Base-by-base conservation (phyloP, 1,139 yeast species). In the Candida sanyaensis region DNA sequence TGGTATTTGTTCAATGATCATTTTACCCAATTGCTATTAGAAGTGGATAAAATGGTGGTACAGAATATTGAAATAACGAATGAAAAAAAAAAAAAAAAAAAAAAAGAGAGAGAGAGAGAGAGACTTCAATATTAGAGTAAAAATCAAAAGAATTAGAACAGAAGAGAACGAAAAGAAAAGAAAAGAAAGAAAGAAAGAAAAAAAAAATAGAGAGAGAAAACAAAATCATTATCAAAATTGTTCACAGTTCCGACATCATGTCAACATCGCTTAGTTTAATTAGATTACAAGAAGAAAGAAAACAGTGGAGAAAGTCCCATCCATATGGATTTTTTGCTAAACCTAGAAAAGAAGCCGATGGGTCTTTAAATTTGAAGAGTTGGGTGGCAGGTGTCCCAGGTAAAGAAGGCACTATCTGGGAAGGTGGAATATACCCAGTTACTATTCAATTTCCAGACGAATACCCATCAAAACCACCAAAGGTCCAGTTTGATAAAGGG, bases 381-480 rank as follows among this genome's bases (percentile, higher is more conserved):
- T 93, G 99, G 99, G 83, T 81, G 24, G 96, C 97, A 8, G 98
- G 98, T 23, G 88, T 93, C 46, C 99, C 99, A 4, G 99, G 99
- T 11, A 91, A 88, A 65, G 77, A 81, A 41, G 84, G 84, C 55
- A 92, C 99, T 3, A 63, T 85, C 31, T 93, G 98, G 98, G 88
- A 80, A 43, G 89, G 88, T 48, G 98, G 95, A 11, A 81, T 87
- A 0, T 93, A 84, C 65, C 97, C 97, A n/a, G 73, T 93, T 39
- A 84, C 91, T 3, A 83, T 93, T 41, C 69, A 76, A 11, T 93
- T 93, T 64, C 90, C 97, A 0, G 87, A 86, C 37, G 99, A 93
- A 55, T 93, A 90, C 64, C 99, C 99, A 6, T 88, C 97, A 6
- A 92, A 92, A 65, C 98, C 99, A 1, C 99, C 99, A 40, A 90